A percentile compares a stretch with the other conserved stretches of the same genome.
Conservation (phyloP, 225 moss, liverwort and hornwort genomes). For the Asterella californica region DNA sequence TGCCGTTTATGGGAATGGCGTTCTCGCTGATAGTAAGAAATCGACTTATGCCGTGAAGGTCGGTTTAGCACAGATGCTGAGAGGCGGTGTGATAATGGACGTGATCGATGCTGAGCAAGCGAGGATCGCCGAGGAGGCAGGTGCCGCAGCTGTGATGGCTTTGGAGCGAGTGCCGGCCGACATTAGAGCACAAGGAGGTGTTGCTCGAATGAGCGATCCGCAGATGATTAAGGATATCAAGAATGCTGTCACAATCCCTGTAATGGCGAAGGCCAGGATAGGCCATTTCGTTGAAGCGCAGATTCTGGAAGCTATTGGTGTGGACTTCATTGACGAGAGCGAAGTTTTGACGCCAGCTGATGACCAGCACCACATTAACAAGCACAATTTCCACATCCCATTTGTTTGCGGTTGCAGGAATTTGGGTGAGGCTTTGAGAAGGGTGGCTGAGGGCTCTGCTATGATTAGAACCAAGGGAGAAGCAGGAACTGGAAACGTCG, state of each 20-base stretch:
- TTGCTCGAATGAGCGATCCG: conserved; percentile 89
- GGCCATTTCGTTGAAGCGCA: conserved; percentile 96
- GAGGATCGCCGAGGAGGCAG: conserved; percentile 85
- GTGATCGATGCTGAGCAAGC: conserved; percentile 85
- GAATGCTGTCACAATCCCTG: conserved; percentile 90
- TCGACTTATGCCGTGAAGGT: conserved; percentile 95
- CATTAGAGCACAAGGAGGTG: conserved; percentile 84
- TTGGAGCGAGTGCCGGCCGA: conserved; percentile 95
- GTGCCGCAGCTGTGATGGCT: conserved; percentile 91
- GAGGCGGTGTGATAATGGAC: conserved; percentile 95
- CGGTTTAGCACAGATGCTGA: conserved; percentile 90
- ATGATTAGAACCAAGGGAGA: conserved; percentile 96
- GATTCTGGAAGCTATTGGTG: conserved; percentile 85
- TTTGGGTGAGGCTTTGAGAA: conserved; percentile 76
- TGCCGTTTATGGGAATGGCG: conserved; percentile 83
- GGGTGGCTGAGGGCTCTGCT: conserved; percentile 86
- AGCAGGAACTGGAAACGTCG: conserved; percentile 85
- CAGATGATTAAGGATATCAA: conserved; percentile 88
- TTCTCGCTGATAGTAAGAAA: conserved; percentile 64
- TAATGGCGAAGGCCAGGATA: conserved; percentile 96
- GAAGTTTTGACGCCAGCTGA: conserved; percentile 88
- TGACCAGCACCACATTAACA: conserved; percentile 81
- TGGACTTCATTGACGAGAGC: conserved; percentile 94
- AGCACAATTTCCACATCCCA: conserved; percentile 88
- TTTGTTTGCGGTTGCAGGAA: conserved; percentile 92